Evolutionary conservation across 78 protist genomes (phyloP), one percentile per base, ranked within the genome.

Genomic region (Creolimax fragrantissima): DNA sequence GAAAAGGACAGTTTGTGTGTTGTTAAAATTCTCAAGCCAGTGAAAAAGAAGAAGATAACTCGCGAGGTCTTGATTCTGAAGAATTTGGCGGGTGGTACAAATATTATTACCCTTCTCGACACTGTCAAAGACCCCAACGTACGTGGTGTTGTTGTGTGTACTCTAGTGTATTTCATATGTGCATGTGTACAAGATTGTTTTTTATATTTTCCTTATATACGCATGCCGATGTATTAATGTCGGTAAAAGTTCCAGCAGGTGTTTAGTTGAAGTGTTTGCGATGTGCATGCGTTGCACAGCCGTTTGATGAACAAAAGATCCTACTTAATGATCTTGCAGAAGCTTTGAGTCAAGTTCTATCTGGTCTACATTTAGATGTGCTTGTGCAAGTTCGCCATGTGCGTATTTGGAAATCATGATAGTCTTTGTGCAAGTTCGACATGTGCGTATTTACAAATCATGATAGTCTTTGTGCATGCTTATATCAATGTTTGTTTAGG

Each of bases 51-150:
- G 93, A 97, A 99, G 95, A 97, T 99, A 92, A 93, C 95, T 81
- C 94, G 99, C 36, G 99, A 99, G 89, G 96, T 99, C 66, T 6
- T 44, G 91, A 97, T 99, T 43, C 94, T 99, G 41, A 97, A 96
- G 90, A 98, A 98, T 91, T 97, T 99, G 41, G 39, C 90, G 11
- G 99, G 98, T 35, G 99, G 99, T 44, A 90, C 96, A 42, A 99
- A 99, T 91, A 97, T 99, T 42, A 95, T 99, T 91, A 42, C 86
- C 45, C 95, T 99, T 35, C 94, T 94, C 44, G 99, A 99, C 88
- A 93, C 98, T 11, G 99, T 98, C 2, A 93, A 97, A 3, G 99
- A 99, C 5, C 97, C 98, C 44, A 2, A 35, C 5, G 91, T 88
- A 5, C 4, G 90, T 81, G 45, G 5, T 5, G 5, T 45, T 89